Evolutionary conservation across 1,139 yeast species (phyloP), one percentile per base, ranked within the genome.

Genomic region (Saccharomyces hybrid): DNA sequence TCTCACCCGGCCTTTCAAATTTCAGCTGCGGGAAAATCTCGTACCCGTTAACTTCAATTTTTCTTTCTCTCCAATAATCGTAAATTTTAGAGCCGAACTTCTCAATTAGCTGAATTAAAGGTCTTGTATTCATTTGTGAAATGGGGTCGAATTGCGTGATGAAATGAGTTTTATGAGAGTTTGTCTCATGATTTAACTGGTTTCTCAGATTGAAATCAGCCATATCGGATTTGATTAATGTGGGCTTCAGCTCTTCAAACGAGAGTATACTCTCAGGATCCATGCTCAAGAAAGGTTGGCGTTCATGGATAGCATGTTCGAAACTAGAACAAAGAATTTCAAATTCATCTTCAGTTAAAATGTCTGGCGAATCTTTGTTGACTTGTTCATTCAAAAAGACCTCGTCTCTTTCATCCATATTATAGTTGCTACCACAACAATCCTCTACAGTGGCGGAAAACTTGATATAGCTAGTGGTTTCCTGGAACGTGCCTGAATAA

Each of bases 381-480:
- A 72, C 68, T 14, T 46, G 41, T 9, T 74, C 67, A 2, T 67
- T 69, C 52, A 88, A 71, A 67, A 86, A 91, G 57, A 72, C 79
- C 47, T 84, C 95, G 70, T 93, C 99, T 9, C 66, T 77, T 70
- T 93, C 99, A 71, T 95, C 99, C 87, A 95, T 82, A 70, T 86
- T 86, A 71, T 90, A 93, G 41, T 84, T 83, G 52, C 87, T 83
- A 1, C 98, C 97, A 23, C 84, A 78, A 26, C 96, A 86, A 67
- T 93, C 98, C 68, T 95, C 99, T 14, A 93, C 95, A 0, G 97
- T 93, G 2, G 97, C 96, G 54, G 96, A 87, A 63, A 88, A 87
- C 63, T 90, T 86, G 56, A 93, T 88, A 69, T 90, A 91, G 4
- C 87, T 77, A 28, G 83, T 83, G 0, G 98, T 97, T 59, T 84